Base-by-base conservation (phyloP, 2,329 filamentous ascomycete genomes). In the Chrysosporium keratinophilum region DNA sequence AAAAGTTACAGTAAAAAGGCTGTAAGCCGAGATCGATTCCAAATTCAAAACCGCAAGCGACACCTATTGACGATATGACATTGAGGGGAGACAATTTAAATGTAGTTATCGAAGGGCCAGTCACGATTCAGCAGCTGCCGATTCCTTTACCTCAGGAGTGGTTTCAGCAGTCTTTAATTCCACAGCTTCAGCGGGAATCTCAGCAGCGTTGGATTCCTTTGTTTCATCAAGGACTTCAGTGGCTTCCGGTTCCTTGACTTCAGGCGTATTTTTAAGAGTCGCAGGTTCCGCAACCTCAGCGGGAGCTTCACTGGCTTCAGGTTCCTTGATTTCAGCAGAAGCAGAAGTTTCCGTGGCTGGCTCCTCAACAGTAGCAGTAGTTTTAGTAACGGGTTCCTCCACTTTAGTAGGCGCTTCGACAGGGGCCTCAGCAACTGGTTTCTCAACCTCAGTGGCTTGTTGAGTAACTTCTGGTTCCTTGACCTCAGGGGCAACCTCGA, bases 21-120 rank as follows among this genome's bases (percentile, higher is more conserved):
- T 41, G 28, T 43, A 50, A 34, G 39, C 48, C 48, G 48, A 50
- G 39, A 50, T 50, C 23, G 48, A 34, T 43, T 28, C 17, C 17
- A 14, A 34, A 43, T 10, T 43, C 37, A 35, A 50, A 35, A 9
- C 14, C 48, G 33, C 9, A 34, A 43, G 33, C 15, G 3, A 20
- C 20, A 9, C 23, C 7, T 50, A 43, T 43, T 19, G 1, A n/a
- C 11, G 37, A 15, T 47, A 11, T 28, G 15, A 35, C 33, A 19
- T 5, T 47, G 33, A 48, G 33, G 45, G 23, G 46, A 49, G 35
- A 49, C 20, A 49, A 23, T 48, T 9, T 34, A 33, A 11, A n/a
- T 34, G 19, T 33, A 7, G 23, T 20, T 5, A 37, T 37, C 7
- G 9, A 23, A 23, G 20, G 10, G 20, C 11, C 14, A 15, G 20